phyloP scores from a whole-genome alignment of 2,329 filamentous ascomycete species.

The Ophiostoma quercus region DNA sequence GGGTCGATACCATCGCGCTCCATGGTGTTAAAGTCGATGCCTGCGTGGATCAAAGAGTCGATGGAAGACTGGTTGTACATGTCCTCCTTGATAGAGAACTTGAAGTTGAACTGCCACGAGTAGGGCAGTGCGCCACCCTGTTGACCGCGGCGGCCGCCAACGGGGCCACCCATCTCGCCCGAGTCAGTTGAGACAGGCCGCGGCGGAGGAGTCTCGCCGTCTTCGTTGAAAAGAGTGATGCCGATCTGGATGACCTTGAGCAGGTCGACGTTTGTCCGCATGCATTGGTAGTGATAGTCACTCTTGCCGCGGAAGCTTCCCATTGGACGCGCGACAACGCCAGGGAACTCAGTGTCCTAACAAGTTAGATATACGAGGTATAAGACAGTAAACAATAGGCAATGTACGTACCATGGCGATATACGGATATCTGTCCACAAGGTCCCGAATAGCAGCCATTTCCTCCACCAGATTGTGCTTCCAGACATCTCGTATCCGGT shows the following conservation, averaged over 20 bases:
- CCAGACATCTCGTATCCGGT: constrained; percentile 94
- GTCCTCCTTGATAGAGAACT: constrained; percentile 87
- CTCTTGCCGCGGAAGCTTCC: constrained; percentile 91
- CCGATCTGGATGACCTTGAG: constrained; percentile 97
- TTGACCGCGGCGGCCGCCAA: constrained; percentile 38
- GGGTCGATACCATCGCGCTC: constrained; percentile 88
- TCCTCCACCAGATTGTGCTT: constrained; percentile 85
- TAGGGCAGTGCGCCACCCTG: constrained; percentile 55
- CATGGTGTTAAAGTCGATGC: constrained; percentile 84
- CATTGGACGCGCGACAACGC: constrained; percentile 91
- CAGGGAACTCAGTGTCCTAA: constrained; percentile 97
- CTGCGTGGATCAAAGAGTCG: constrained; percentile 79
- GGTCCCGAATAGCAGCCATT: constrained; percentile 73
- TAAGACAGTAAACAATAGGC: background rate
- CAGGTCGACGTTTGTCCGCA: constrained; percentile 94
- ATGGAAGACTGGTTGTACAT: constrained; percentile 98
- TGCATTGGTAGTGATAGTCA: constrained; percentile 97
- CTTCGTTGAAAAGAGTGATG: constrained; percentile 84
- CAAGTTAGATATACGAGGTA: constrained; percentile 19
- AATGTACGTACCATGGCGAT: constrained; percentile 80
- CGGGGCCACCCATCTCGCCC: constrained; percentile 36
- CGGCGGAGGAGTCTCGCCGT: constrained; percentile 78
- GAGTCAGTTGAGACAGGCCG: constrained; percentile 50
- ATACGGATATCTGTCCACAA: constrained; percentile 88
- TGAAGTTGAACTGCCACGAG: constrained; percentile 99